Base-by-base conservation (phyloP, 768 basidiomycete species). In the Tricholomella constricta region DNA sequence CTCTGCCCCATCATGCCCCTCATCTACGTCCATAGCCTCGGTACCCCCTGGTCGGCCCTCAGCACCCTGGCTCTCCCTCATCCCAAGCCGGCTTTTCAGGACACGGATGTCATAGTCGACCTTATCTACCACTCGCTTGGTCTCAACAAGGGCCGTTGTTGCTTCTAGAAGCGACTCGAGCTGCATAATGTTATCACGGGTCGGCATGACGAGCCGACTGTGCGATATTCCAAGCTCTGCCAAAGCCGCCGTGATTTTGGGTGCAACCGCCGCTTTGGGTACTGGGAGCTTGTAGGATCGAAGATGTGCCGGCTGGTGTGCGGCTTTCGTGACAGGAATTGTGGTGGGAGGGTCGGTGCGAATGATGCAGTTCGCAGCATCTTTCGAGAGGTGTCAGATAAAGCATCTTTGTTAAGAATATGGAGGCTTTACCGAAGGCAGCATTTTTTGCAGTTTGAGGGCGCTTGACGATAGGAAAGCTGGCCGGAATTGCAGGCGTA, bases 171-270 rank as follows among this genome's bases (percentile, higher is more conserved):
- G 69, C 12, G 77, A 74, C 56, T 97, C 94, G 17, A 94, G 75
- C 59, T 81, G 82, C 47, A 80, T 76, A 48, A 86, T 77, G 58
- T 94, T 97, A 22, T 86, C 85, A 34, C 85, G 79, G 2, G 97
- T 98, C 15, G 97, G 97, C 94, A 98, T 98, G 55, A 96, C 90
- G 45, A 99, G 79, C 10, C 89, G 84, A 14, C 79, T 80, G 50
- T 84, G 77, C 14, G 80, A 79, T 10, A 97, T 73, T 12, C 88
- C 86, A 10, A 95, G 77, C 69, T 98, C 94, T 6, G 78, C 66
- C 14, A 98, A 78, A 12, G 87, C 79, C 53, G 88, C 85, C 8
- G 84, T 77, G 60, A 98, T 83, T 64, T 94, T 92, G 14, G 85
- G 83, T 2, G 84, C 81, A 20, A 87, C 77, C 34, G 84, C 78